phyloP scores from a whole-genome alignment of 345 rosid genomes.

The Boechera divaricarpa region DNA sequence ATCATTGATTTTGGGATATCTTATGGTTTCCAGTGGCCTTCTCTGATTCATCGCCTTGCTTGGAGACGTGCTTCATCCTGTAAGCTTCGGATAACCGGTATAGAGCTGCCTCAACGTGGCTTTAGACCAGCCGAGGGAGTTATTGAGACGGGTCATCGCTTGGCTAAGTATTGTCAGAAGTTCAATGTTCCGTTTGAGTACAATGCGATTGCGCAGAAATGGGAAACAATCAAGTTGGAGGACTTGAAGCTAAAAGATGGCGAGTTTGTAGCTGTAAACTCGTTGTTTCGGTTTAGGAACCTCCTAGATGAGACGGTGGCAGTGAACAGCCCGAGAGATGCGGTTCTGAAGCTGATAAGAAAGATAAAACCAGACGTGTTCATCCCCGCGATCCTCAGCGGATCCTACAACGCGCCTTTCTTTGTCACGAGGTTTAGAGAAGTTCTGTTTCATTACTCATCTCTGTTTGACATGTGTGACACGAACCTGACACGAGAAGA shows the following conservation, averaged over 20 bases:
- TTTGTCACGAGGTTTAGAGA: constrained; percentile 75
- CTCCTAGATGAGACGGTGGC: constrained; percentile 70
- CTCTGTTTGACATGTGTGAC: constrained; percentile 70
- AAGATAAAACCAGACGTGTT: constrained; percentile 65
- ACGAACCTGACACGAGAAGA: constrained; percentile 50
- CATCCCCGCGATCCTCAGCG: constrained; percentile 55
- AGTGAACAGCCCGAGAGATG: constrained; percentile 62
- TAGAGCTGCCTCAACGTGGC: constrained; percentile 81
- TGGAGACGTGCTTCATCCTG: constrained; percentile 59
- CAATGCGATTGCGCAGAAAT: constrained; percentile 66
- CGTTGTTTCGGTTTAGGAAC: constrained; percentile 61
- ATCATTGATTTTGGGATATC: constrained; percentile 82
- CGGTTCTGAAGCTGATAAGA: constrained; percentile 59
- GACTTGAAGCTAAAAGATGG: constrained; percentile 58
- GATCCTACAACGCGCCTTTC: constrained; percentile 72
- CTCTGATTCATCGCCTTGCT: constrained; percentile 62
- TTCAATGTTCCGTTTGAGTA: constrained; percentile 76
- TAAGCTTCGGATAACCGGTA: constrained; percentile 84
- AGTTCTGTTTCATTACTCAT: constrained; percentile 71
- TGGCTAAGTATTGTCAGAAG: constrained; percentile 71
- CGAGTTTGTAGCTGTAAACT: constrained; percentile 74
- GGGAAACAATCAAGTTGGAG: constrained; percentile 68
- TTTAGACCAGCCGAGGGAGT: constrained; percentile 78
- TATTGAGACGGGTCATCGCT: constrained; percentile 64
- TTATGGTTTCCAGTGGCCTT: constrained; percentile 90